A percentile compares a stretch with the other conserved stretches of the same genome.
Evolutionary conservation across 2,329 filamentous ascomycete species (phyloP).

Genomic region (Ampelomyces quisqualis): DNA sequence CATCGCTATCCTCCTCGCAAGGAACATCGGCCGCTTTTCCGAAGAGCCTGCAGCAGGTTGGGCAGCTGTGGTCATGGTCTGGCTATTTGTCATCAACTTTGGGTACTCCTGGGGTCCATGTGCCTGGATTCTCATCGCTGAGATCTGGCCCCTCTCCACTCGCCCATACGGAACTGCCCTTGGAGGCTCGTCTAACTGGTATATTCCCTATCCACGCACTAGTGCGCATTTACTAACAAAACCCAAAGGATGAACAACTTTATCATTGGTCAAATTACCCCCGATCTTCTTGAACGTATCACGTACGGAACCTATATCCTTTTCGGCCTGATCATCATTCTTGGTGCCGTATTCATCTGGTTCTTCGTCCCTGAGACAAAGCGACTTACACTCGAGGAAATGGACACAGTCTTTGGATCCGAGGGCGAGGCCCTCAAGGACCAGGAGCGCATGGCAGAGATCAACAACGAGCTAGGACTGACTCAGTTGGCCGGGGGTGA

Average conservation of each 20-base stretch:
- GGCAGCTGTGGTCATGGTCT: slow-evolving; percentile 68
- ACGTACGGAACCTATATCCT: slow-evolving; percentile 71
- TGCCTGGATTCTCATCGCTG: slow-evolving; percentile 72
- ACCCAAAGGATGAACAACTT: slow-evolving; percentile 59
- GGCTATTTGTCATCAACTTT: slow-evolving; percentile 74
- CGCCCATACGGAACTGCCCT: slow-evolving; percentile 69
- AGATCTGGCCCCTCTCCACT: slow-evolving; percentile 71
- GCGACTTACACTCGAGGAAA: slow-evolving; percentile 54
- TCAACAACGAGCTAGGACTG: slow-evolving; percentile 69
- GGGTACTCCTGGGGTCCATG: slow-evolving; percentile 75
- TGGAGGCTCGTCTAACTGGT: slow-evolving; percentile 56
- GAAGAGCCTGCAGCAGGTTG: slow-evolving; percentile 64
- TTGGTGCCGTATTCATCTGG: slow-evolving; percentile 59
- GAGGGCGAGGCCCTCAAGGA: slow-evolving; percentile 66
- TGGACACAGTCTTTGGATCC: slow-evolving; percentile 67
- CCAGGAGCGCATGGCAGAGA: slow-evolving; percentile 68
- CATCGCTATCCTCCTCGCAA: slow-evolving; percentile 68
- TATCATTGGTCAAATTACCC: slow-evolving; percentile 68
- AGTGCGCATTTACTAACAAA: too few species aligned
- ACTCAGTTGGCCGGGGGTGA: slow-evolving; percentile 30
- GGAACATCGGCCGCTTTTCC: slow-evolving; percentile 59
- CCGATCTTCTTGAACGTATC: slow-evolving; percentile 64
- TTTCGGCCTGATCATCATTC: slow-evolving; percentile 64
- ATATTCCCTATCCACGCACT: too few species aligned
- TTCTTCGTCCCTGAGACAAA: slow-evolving; percentile 58